Evolutionary conservation across 2,329 filamentous ascomycete species (phyloP).

Genomic region (Aspergillus viridinutans): DNA sequence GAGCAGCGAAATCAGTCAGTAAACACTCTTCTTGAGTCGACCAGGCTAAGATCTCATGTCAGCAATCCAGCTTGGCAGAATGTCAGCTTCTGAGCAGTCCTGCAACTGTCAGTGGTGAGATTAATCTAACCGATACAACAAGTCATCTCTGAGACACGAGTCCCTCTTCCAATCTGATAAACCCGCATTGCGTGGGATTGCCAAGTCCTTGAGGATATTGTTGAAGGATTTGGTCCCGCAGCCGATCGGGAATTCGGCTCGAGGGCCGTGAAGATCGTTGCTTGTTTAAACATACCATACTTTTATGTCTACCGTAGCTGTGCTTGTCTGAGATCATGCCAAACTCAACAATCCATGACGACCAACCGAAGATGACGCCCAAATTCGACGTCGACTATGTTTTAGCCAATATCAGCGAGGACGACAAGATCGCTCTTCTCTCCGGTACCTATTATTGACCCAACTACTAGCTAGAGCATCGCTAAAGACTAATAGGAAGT

Average conservation of each 20-base stretch:
- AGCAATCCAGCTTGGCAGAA: too few relatives aligned
- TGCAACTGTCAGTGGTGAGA: neutral
- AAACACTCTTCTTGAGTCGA: neutral
- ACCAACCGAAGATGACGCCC: slow-evolving; percentile 6
- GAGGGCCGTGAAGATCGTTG: neutral
- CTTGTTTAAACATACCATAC: neutral
- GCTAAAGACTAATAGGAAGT: slow-evolving; percentile 42
- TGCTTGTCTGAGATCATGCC: neutral
- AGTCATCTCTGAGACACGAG: neutral
- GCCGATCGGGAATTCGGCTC: neutral
- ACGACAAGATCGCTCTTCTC: slow-evolving; percentile 20
- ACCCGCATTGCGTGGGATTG: neutral
- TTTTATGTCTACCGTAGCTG: neutral
- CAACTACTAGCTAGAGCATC: neutral
- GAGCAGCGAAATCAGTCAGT: neutral
- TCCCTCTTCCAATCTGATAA: neutral
- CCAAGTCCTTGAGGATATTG: neutral
- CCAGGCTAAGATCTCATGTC: too few relatives aligned
- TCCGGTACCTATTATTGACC: slow-evolving; percentile 9
- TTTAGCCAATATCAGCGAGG: slow-evolving; percentile 13
- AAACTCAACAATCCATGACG: neutral
- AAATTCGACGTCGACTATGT: slow-evolving; percentile 19
- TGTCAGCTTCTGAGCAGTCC: too few relatives aligned
- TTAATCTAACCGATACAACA: neutral
- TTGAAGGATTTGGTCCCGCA: neutral